Evolutionary conservation across 495 filamentous ascomycete genomes (phyloP), one percentile per base, ranked within the genome.

Genomic region (Xylaria venustula): DNA sequence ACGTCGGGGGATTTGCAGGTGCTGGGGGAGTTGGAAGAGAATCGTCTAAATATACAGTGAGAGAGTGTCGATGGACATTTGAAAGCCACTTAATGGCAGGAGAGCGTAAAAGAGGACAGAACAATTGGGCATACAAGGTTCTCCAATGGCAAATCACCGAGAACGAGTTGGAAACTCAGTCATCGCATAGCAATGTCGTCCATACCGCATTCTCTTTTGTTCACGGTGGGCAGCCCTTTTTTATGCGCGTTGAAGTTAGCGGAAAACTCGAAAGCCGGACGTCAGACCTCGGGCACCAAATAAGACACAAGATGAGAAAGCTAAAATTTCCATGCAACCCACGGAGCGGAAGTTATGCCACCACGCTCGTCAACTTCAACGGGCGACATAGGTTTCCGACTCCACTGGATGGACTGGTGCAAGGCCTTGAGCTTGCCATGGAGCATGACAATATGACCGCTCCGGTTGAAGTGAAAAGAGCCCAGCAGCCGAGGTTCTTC

Each of bases 171-270:
- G 42, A 58, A 23, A 37, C 40, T 26, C 58, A 60, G 25, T 48
- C 50, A 11, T 17, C 28, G 22, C 61, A 64, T 32, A 59, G 36
- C 17, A 64, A 64, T 23, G 46, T 36, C 28, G 49, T 65, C 12
- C 62, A 65, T 37, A 67, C 65, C 7, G 65, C 53, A 11, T 67
- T 67, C 37, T 59, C 62, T 2, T 67, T 67, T 20, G 62, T 64
- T 11, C 65, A 67, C 54, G 52, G 34, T 4, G 52, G 32, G n/a
- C 50, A 52, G n/a, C 58, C 58, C 5, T 60, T 67, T 20, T 61
- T 62, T 44, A 67, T 67, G 65, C 49, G 36, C 1, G 65, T 67
- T 20, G 55, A 65, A 44, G 54, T 67, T 20, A 44, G 60, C 36
- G 62, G 65, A 9, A 61, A 44, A 42, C 58, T 67, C 1, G 50